A percentile compares a stretch with the other conserved stretches of the same genome.
Conservation (phyloP, 2,329 filamentous ascomycete genomes). For the Verticillium isaacii region DNA sequence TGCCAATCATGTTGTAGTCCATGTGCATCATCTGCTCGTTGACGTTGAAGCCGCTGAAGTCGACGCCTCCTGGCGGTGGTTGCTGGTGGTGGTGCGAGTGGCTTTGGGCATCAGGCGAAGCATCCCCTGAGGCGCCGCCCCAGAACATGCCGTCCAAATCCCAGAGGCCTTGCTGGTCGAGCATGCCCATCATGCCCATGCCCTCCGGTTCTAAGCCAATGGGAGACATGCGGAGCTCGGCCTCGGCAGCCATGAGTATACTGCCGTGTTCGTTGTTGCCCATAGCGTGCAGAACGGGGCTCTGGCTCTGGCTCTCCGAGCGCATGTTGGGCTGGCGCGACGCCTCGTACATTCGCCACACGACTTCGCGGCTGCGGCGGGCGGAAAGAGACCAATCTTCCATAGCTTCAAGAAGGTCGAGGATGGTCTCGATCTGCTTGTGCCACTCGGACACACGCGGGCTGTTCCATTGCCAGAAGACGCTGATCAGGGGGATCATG, state of each 20-base stretch:
- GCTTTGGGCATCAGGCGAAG: slow-evolving; percentile 5
- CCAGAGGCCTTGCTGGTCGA: slow-evolving; percentile 51
- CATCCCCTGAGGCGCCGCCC: slow-evolving; percentile 33
- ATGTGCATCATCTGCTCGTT: slow-evolving; percentile 29
- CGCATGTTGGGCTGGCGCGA: slow-evolving; percentile 31
- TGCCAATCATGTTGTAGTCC: slow-evolving; percentile 32
- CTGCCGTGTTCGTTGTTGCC: slow-evolving; percentile 25
- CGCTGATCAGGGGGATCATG: slow-evolving; percentile 71
- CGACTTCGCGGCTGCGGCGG: slow-evolving; percentile 57
- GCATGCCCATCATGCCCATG: slow-evolving; percentile 45
- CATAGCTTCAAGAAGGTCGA: slow-evolving; percentile 59
- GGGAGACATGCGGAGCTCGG: slow-evolving; percentile 44
- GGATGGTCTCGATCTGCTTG: slow-evolving; percentile 52
- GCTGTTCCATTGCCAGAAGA: slow-evolving; percentile 62
- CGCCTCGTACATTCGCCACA: slow-evolving; percentile 60
- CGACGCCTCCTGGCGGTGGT: slow-evolving; percentile 5
- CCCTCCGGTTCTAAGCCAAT: slow-evolving; percentile 47
- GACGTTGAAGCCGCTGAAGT: slow-evolving; percentile 19
- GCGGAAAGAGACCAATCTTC: slow-evolving; percentile 62
- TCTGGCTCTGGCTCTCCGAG: slow-evolving; percentile 15
- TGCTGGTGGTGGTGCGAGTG: slow-evolving; percentile 2
- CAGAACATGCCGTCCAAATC: slow-evolving; percentile 54
- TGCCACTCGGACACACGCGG: slow-evolving; percentile 47
- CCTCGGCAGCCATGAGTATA: slow-evolving; percentile 23
- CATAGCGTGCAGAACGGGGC: slow-evolving; percentile 19